Evolutionary conservation across 2,329 filamentous ascomycete genomes (phyloP), one percentile per base, ranked within the genome.

Genomic region (Exophiala sp.): DNA sequence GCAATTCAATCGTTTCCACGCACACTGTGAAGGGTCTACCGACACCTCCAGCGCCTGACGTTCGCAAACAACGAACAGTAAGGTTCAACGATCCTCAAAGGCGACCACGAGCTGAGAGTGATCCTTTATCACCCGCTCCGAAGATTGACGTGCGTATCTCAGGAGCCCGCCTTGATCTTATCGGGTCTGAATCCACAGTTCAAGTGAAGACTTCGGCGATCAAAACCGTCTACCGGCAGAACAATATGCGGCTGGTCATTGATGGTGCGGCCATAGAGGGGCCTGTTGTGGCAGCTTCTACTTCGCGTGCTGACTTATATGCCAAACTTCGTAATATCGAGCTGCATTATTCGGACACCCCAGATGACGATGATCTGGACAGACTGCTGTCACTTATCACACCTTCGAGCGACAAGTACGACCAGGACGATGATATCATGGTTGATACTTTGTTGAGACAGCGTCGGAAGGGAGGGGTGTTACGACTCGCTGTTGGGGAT

Each of bases 401-500:
- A 5, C 95, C 94, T 0, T 96, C 91, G 0, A 94, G 91, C 60
- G 85, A 94, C 68, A 90, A 91, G 59, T 96, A 94, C 63, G 86
- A 92, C 57, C 84, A 85, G 43, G 88, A 95, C 56, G 90, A 96
- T 63, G 92, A 97, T 65, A 95, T 99, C 56, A 85, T 99, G 78
- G 82, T 99, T 18, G 92, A 97, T 63, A 96, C 90, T 0, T 77
- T 99, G 0, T 74, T 97, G 11, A 81, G 89, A 18, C 94, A 99
- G 69, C 80, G 94, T 55, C 82, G 86, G 49, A 92, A 96, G 70
- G 94, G 92, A 0, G 85, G 88, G 8, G 86, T 97, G 5, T 74
- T 96, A 29, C 84, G 89, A 45, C 69, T 88, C 4, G 84, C 81
- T 3, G 67, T 95, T 5, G 84, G 84, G 24, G 79, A 80, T 24